Conservation (phyloP, 805 yeast species). For the Kodamaea sagamina region DNA sequence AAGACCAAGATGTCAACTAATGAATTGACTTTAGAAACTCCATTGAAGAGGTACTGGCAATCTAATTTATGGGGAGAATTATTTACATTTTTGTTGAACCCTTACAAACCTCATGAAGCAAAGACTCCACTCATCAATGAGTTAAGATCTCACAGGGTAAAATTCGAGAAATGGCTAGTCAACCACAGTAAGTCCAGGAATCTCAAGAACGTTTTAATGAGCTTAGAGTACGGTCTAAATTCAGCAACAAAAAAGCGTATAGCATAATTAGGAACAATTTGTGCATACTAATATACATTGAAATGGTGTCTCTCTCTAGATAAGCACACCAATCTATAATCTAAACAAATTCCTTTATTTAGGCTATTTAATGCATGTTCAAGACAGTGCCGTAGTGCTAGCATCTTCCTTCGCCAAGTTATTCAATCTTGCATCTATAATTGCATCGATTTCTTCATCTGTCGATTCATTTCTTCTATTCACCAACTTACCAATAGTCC, state of each 20-base stretch:
- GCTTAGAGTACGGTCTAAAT: constrained; percentile 34
- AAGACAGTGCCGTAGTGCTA: neutral
- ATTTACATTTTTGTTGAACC: constrained; percentile 65
- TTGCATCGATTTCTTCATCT: constrained; percentile 53
- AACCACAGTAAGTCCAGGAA: constrained; percentile 19
- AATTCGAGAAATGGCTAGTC: constrained; percentile 47
- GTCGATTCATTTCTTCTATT: constrained; percentile 28
- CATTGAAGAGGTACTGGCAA: constrained; percentile 77
- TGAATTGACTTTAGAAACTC: constrained; percentile 36
- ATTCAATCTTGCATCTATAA: constrained; percentile 51
- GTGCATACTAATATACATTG: neutral
- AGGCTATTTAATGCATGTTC: no score
- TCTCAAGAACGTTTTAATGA: constrained; percentile 34
- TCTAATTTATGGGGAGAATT: constrained; percentile 66
- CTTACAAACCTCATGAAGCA: constrained; percentile 29
- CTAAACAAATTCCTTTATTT: no score
- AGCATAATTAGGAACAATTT: neutral
- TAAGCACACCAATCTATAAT: no score
- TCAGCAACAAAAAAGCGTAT: constrained; percentile 1
- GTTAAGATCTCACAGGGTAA: constrained; percentile 33
- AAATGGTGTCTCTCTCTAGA: no score
- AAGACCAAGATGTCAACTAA: constrained; percentile 32
- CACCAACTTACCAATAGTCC: constrained; percentile 41
- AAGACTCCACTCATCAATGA: constrained; percentile 44
- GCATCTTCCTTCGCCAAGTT: constrained; percentile 3